A percentile compares a stretch with the other conserved stretches of the same genome.
These are phyloP conservation scores for Pythium dissotocum DNA, from an alignment of 352 stramenopile genomes.

Conservation along the genomic window DNA sequence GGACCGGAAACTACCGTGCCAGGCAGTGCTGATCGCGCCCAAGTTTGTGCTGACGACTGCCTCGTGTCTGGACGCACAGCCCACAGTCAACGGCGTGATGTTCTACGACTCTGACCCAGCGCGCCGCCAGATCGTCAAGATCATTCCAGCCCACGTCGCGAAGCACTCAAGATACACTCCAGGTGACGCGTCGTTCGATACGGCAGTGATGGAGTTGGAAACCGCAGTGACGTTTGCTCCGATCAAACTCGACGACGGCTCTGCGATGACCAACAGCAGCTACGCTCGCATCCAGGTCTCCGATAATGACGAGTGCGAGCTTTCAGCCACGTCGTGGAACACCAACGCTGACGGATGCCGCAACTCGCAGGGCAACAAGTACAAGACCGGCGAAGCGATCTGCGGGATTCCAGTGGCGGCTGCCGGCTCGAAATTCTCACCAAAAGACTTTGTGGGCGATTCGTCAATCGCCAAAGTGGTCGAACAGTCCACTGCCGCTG, in stretches of 20 bases:
- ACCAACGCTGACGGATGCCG: not conserved
- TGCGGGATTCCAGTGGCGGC: not conserved
- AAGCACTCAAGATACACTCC: constrained; percentile 12
- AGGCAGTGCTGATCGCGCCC: constrained; percentile 36
- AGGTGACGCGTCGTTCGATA: constrained; percentile 20
- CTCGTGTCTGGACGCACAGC: constrained; percentile 21
- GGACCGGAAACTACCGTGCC: constrained; percentile 14
- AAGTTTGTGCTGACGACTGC: constrained; percentile 39
- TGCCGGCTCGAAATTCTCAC: not conserved
- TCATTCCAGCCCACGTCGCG: constrained; percentile 3
- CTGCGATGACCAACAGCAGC: not conserved
- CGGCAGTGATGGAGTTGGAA: constrained; percentile 14
- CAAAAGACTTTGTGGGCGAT: constrained; percentile 12
- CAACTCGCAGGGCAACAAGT: constrained; percentile 2
- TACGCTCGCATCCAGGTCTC: constrained; percentile 17
- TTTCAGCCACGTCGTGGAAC: constrained; percentile 1
- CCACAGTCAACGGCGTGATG: not conserved
- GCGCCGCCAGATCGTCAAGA: constrained; percentile 1
- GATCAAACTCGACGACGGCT: constrained; percentile 23
- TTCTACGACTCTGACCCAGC: constrained; percentile 3
- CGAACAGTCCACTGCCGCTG: not conserved
- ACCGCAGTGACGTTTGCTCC: not conserved
- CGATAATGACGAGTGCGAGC: constrained; percentile 7
- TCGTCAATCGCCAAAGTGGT: constrained; percentile 4
- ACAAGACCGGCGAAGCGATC: not conserved